Percentiles rank a stretch among this genome's conserved stretches.
phyloP scores from a whole-genome alignment of 768 basidiomycete species.

The Hebeloma cylindrosporum region DNA sequence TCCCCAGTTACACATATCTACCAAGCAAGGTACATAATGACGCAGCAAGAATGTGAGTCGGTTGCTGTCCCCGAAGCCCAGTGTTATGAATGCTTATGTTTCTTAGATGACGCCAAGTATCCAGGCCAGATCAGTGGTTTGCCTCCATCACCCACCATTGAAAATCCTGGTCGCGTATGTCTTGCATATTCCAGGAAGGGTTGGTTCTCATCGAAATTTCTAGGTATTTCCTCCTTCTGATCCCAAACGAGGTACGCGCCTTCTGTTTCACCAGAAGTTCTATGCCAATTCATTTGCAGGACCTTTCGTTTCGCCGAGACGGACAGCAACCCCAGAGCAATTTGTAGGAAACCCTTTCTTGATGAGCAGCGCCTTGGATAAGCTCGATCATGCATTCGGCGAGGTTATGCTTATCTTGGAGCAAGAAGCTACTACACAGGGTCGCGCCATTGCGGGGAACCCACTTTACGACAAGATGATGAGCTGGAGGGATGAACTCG shows the following conservation, averaged over 20 bases:
- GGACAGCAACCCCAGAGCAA: conserved; percentile 20
- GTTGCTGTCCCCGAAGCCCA: neutral
- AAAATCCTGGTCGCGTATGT: conserved; percentile 48
- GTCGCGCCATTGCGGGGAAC: conserved; percentile 33
- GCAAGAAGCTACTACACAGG: conserved; percentile 39
- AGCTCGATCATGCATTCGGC: conserved; percentile 42
- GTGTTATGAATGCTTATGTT: neutral
- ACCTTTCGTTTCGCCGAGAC: conserved; percentile 23
- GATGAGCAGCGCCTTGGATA: conserved; percentile 41
- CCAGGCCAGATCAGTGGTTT: conserved; percentile 34
- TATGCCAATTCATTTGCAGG: conserved; percentile 19
- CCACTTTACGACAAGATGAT: conserved; percentile 39
- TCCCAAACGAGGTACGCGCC: conserved; percentile 33
- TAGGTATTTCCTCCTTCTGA: conserved; percentile 52
- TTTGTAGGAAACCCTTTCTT: conserved; percentile 49
- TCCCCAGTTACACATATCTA: too few species aligned
- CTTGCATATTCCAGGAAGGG: neutral
- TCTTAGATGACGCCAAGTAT: conserved; percentile 39
- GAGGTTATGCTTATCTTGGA: conserved; percentile 46
- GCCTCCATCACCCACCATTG: conserved; percentile 44
- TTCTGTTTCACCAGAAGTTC: neutral
- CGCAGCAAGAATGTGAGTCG: conserved; percentile 27
- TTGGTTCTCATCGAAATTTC: neutral
- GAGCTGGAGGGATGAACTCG: conserved; percentile 43
- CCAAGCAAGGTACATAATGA: too few species aligned